These are phyloP conservation scores for Auriscalpium vulgare DNA, from an alignment of 768 basidiomycete genomes.

Conservation along the genomic window DNA sequence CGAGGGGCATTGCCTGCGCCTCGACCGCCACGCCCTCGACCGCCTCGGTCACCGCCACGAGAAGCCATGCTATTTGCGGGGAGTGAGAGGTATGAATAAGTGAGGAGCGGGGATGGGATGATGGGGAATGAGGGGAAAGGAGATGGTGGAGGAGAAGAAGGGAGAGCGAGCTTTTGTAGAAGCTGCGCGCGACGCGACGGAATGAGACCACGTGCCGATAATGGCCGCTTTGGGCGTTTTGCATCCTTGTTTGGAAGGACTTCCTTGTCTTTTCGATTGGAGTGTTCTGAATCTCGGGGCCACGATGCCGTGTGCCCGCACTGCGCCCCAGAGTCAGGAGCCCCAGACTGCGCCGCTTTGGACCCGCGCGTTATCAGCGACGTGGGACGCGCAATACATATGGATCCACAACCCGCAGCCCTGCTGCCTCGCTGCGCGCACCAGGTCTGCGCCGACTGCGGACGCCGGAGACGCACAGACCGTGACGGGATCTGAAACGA, in stretches of 20 bases:
- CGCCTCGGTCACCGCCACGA: neutral
- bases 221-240: neutral
- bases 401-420: too few species aligned
- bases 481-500: too few species aligned
- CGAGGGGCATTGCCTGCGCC: conserved; percentile 10
- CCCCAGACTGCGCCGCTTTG: too few species aligned
- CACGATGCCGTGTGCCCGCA: too few species aligned
- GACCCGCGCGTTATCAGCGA: too few species aligned
- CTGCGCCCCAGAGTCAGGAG: too few species aligned
- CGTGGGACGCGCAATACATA: too few species aligned
- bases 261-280: neutral
- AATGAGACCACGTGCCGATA: neutral
- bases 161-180: neutral
- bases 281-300: too few species aligned
- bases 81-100: neutral
- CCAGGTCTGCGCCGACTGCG: too few species aligned
- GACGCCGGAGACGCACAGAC: too few species aligned
- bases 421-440: too few species aligned
- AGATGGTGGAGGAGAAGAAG: neutral
- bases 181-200: neutral
- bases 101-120: neutral
- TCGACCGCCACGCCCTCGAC: conserved; percentile 4
- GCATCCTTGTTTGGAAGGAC: neutral
- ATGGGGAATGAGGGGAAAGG: neutral
- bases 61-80: neutral